phyloP scores from a whole-genome alignment of 2,329 filamentous ascomycete genomes.

The Tothia fuscella region DNA sequence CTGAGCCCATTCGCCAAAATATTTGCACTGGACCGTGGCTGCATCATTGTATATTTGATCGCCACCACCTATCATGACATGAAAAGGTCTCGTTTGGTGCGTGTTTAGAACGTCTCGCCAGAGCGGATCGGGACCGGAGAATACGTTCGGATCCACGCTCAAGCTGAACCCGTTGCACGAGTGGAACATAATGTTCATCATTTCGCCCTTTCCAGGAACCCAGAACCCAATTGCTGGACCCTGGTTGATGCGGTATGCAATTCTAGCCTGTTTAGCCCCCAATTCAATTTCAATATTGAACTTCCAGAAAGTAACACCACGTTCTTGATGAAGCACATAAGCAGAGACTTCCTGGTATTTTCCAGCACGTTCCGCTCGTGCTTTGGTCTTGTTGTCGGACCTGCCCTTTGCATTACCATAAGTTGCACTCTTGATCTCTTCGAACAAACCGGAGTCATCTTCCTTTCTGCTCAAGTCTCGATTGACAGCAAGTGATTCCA shows the following conservation, averaged over 20 bases:
- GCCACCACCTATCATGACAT: slow-evolving; percentile 95
- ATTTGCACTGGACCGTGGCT: slow-evolving; percentile 58
- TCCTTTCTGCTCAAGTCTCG: slow-evolving; percentile 70
- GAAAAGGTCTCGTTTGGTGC: slow-evolving; percentile 86
- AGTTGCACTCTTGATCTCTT: slow-evolving; percentile 46
- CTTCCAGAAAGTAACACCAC: slow-evolving; percentile 89
- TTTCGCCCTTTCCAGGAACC: slow-evolving; percentile 72
- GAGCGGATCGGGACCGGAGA: slow-evolving; percentile 87
- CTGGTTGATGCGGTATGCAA: slow-evolving; percentile 91
- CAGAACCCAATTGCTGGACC: slow-evolving; percentile 86
- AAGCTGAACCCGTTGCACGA: slow-evolving; percentile 93
- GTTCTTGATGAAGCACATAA: slow-evolving; percentile 69
- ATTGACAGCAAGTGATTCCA: slow-evolving; percentile 71
- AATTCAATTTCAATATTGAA: slow-evolving; percentile 94
- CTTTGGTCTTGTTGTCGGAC: slow-evolving; percentile 60
- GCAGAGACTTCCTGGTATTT: slow-evolving; percentile 77
- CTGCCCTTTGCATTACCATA: not conserved
- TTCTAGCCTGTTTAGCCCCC: slow-evolving; percentile 61
- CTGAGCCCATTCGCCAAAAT: slow-evolving; percentile 75
- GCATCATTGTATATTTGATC: slow-evolving; percentile 95
- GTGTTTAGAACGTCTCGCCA: slow-evolving; percentile 93
- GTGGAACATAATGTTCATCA: slow-evolving; percentile 99
- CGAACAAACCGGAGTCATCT: slow-evolving; percentile 75
- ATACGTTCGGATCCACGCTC: slow-evolving; percentile 62
- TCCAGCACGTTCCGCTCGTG: slow-evolving; percentile 66